Conservation (phyloP, 306 rosid genomes). For the Abrus precatorius region DNA sequence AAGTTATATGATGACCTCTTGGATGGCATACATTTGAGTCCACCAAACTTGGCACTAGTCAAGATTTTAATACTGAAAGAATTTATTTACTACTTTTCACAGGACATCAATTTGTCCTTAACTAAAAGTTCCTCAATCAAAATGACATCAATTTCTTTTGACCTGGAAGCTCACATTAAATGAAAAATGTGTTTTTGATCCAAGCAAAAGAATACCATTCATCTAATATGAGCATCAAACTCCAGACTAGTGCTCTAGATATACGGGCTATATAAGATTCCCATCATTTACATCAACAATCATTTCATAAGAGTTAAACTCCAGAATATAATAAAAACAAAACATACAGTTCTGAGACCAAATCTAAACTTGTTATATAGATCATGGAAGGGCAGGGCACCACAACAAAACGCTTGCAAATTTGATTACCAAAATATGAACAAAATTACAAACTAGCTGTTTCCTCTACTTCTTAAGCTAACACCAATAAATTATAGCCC, state of each 20-base stretch:
- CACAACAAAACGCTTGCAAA: not conserved
- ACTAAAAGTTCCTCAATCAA: not conserved
- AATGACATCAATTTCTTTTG: not conserved
- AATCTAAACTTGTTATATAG: not conserved
- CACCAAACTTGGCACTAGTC: not conserved
- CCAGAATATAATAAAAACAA: not conserved
- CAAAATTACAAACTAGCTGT: not conserved
- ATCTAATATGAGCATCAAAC: not conserved
- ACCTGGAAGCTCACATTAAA: not conserved
- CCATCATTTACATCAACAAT: not conserved
- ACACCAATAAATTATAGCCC: not conserved
- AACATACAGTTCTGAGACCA: not conserved
- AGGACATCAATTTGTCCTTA: not conserved
- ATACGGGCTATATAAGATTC: not conserved
- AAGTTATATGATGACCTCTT: not conserved
- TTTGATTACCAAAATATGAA: not conserved
- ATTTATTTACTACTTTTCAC: not conserved
- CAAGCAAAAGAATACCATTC: not conserved
- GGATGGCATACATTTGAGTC: not conserved
- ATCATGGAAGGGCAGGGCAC: not conserved
- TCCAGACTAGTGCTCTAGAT: not conserved
- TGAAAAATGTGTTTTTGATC: not conserved
- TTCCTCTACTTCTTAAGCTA: slow-evolving; percentile 2
- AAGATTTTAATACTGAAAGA: not conserved
- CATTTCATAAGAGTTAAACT: not conserved